phyloP scores from a whole-genome alignment of 306 rosid genomes.

The Malus sylvestris region DNA sequence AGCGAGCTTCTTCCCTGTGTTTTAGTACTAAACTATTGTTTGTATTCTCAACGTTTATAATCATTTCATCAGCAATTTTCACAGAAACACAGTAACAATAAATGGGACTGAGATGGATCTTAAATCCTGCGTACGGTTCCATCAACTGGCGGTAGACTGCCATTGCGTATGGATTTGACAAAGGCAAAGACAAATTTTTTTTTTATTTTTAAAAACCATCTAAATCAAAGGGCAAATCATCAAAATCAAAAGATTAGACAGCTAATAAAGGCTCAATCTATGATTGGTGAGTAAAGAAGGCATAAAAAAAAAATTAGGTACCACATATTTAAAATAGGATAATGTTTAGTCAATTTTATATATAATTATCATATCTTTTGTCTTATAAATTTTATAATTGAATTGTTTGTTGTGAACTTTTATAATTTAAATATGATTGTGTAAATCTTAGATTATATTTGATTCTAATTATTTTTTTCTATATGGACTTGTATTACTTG shows the following conservation, averaged over 20 bases:
- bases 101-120: background rate
- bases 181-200: background rate
- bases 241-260: background rate
- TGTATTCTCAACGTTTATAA: background rate
- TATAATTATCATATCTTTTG: too few relatives aligned
- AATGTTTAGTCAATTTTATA: too few relatives aligned
- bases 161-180: background rate
- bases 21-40: too few relatives aligned
- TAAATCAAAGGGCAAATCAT: background rate
- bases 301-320: background rate
- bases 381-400: too few relatives aligned
- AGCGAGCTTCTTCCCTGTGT: too few relatives aligned
- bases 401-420: too few relatives aligned
- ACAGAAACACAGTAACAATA: background rate
- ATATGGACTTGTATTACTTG: too few relatives aligned
- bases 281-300: background rate
- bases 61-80: background rate
- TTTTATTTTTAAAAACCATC: too few relatives aligned
- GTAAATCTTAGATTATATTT: too few relatives aligned
- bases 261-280: background rate
- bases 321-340: background rate
- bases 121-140: background rate
- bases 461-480: fast-evolving
- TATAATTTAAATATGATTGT: too few relatives aligned
- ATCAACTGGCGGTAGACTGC: too few relatives aligned